Base-by-base conservation (phyloP, 306 rosid genomes). In the Malus sieversii region DNA sequence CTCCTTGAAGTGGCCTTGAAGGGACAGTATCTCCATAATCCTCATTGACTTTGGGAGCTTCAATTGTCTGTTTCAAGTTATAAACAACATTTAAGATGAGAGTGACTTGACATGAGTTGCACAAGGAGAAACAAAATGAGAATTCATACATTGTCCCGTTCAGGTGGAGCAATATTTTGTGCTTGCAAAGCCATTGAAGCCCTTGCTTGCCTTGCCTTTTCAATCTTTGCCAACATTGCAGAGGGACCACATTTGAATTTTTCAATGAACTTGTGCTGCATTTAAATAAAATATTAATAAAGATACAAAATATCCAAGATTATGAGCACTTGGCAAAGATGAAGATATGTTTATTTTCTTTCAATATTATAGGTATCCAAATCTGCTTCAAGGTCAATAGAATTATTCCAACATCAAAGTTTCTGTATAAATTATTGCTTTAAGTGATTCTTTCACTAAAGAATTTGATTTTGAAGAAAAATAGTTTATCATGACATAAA, bases 1-100 rank as follows among this genome's bases (percentile, higher is more conserved):
- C 87, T 57, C 70, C 89, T 60, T 77, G 88, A 75, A 71, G 67
- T 44, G 84, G 93, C 77, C 83, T 83, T 51, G 97, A 85, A 59
- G 97, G 97, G 79, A 95, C 91, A 44, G 99, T 92, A 71, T 84
- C 97, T 78, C 97, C 96, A 81, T 92, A 95, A 45, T 84, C 92
- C 19, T 95, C 90, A 80, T 89, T 89, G 76, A 85, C 82, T 46
- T 86, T 81, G 77, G 76, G 81, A 79, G 78, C 79, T 70, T 29
- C 82, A 71, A 78, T 65, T 46, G 89, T 51, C 91, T 90, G 89
- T 78, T 85, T 78, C 80, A 90, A 51, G 80, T 72, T 70, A 79
- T 70, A 67, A 57, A 76, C 45, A 42, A 64, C 55, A 44, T 58
- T 6, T n/a, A 53, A 71, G 77, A 81, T 20, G 51, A 55, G 23